These are phyloP conservation scores for Auricularia sp. DNA, from an alignment of 768 basidiomycete species.

Conservation along the genomic window DNA sequence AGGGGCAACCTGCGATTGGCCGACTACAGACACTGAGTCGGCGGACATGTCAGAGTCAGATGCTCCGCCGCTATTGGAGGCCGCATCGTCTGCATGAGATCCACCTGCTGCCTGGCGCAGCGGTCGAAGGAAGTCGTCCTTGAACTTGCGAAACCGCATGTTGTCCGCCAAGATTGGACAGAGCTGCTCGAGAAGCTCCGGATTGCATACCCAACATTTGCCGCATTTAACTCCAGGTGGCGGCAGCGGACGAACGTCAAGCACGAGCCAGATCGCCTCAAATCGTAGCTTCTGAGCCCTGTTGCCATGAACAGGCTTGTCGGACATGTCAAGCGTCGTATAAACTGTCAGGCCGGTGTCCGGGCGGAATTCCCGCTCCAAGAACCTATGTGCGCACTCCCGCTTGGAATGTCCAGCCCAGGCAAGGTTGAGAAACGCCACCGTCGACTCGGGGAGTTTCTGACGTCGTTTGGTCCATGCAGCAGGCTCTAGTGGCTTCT, in stretches of 20 bases:
- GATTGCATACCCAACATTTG: neutral
- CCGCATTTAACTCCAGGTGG: neutral
- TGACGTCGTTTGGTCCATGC: neutral
- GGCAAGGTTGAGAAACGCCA: neutral
- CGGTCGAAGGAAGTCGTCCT: neutral
- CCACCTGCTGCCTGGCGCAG: neutral
- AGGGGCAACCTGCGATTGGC: neutral
- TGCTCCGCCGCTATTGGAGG: no score
- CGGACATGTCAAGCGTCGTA: neutral
- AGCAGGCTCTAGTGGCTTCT: neutral
- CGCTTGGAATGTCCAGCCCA: neutral
- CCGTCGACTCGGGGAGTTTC: neutral
- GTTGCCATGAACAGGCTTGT: neutral
- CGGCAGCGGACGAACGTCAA: neutral
- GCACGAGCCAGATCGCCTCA: neutral
- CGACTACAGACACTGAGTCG: neutral
- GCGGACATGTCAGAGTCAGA: no score
- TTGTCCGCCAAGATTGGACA: neutral
- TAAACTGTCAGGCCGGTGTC: neutral
- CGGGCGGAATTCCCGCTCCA: neutral
- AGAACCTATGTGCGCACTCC: neutral
- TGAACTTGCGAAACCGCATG: neutral
- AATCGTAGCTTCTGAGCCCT: neutral
- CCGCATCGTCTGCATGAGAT: neutral
- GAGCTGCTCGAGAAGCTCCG: neutral